Evolutionary conservation across 306 rosid species (phyloP), one percentile per base, ranked within the genome.

Genomic region (Cucurbita moschata): DNA sequence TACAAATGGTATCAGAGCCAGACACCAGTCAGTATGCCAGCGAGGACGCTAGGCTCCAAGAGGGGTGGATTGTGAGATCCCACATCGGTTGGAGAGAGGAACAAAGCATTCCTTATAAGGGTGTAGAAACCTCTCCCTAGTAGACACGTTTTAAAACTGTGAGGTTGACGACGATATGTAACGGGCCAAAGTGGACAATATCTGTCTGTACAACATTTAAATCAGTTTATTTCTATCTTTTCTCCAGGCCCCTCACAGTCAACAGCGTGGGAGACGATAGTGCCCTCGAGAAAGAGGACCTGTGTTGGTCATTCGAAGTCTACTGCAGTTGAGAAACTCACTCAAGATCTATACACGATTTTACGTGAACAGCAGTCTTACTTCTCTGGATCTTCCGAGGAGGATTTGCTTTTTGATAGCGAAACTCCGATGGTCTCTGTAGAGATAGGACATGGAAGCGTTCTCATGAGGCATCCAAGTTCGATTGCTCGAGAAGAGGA

Each of bases 391-490:
- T 95, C 99, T 76, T 95, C 99, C 15, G 92, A 91, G 75, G 97
- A 89, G 70, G 97, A 91, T 79, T 83, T 95, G 62, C 97, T 91
- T 81, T 95, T 88, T 30, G 97, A 88, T 77, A 89, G 85, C 54
- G 96, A 88, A 80, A 81, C 87, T 37, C 96, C 99, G 10, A 85
- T 91, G 97, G 97, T 95, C 76, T 95, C 97, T 55, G 99, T 91
- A 76, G 99, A 95, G 92, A 91, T 95, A 78, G 99, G 96, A 70
- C 99, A 95, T 80, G 99, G 99, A 80, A 91, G 97, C 16, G 83
- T 95, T 81, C 99, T 95, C 82, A 91, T 95, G 35, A 88, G 90
- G 89, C 96, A 91, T 79, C 99, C 99, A 11, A 95, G 90, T 79
- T 87, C 86, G 64, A 81, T 91, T 75, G 84, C 86, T 55, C 90